A percentile compares a stretch with the other conserved stretches of the same genome.
Evolutionary conservation across 345 rosid species (phyloP).

Genomic region (Mallotus nudiflorus): DNA sequence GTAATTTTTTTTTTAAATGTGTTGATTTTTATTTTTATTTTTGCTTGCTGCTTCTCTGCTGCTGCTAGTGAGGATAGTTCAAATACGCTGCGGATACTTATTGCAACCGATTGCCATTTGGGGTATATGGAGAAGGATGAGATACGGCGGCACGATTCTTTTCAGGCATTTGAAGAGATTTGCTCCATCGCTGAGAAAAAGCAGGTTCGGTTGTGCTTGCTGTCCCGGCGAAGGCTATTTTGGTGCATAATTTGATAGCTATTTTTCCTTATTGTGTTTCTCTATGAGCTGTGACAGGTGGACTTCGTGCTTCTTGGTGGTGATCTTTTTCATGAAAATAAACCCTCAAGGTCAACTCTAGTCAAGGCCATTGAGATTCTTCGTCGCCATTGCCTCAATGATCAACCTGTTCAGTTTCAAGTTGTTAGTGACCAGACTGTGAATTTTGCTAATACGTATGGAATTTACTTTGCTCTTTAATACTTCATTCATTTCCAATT

Average conservation of each 20-base stretch:
- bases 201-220: constrained; percentile 40
- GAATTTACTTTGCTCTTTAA: constrained; percentile 11
- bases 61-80: constrained; percentile 62
- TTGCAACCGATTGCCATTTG: constrained; percentile 93
- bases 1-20: no score
- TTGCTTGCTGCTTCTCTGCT: no score
- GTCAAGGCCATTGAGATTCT: constrained; percentile 97
- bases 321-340: constrained; percentile 98
- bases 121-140: constrained; percentile 99
- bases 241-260: not conserved
- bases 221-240: not conserved
- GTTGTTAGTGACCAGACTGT: constrained; percentile 97
- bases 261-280: no score
- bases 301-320: constrained; percentile 94
- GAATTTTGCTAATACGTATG: constrained; percentile 79
- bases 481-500: not conserved
- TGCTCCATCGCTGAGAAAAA: constrained; percentile 91
- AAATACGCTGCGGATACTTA: constrained; percentile 71
- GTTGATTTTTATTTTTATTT: no score
- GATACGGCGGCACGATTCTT: constrained; percentile 88
- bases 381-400: constrained; percentile 87
- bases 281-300: no score
- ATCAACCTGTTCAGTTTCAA: constrained; percentile 91
- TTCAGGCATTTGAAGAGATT: constrained; percentile 91
- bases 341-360: constrained; percentile 92